phyloP scores from a whole-genome alignment of 2,329 filamentous ascomycete species.

The Herpomyces periplanetae region DNA sequence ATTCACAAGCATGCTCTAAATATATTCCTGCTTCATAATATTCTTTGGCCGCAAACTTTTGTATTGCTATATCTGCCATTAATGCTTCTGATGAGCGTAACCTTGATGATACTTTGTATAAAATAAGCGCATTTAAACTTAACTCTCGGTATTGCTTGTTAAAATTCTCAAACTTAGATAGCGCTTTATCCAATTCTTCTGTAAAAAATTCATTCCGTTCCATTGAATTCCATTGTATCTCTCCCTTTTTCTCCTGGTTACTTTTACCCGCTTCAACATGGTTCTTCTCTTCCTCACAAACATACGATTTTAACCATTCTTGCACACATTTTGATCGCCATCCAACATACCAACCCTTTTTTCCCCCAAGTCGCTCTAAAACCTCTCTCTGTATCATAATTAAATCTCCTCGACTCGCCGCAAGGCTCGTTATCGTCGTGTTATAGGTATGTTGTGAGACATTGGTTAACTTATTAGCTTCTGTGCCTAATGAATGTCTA shows the following conservation, averaged over 20 bases:
- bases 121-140: conserved; percentile 46
- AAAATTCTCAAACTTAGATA: conserved; percentile 2
- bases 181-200: not conserved
- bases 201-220: conserved; percentile 9
- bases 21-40: conserved; percentile 30
- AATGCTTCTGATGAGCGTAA: conserved; percentile 33
- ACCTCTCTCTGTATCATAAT: conserved; percentile 40
- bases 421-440: conserved; percentile 10
- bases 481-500: conserved; percentile 10
- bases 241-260: conserved; percentile 4
- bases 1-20: conserved; percentile 38
- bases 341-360: conserved; percentile 31
- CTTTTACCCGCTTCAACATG: conserved; percentile 2
- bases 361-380: conserved; percentile 29
- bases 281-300: conserved; percentile 3
- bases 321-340: conserved; percentile 15
- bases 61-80: conserved; percentile 44
- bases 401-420: conserved; percentile 43
- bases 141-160: conserved; percentile 23
- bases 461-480: conserved; percentile 7
- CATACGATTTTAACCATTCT: conserved; percentile 5
- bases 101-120: conserved; percentile 42
- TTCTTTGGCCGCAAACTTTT: conserved; percentile 39
- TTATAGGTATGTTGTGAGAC: conserved; percentile 7
- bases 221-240: conserved; percentile 11